Evolutionary conservation across 371 early-diverging fungal species (phyloP).

Genomic region (Batrachochytrium dendrobatidis): DNA sequence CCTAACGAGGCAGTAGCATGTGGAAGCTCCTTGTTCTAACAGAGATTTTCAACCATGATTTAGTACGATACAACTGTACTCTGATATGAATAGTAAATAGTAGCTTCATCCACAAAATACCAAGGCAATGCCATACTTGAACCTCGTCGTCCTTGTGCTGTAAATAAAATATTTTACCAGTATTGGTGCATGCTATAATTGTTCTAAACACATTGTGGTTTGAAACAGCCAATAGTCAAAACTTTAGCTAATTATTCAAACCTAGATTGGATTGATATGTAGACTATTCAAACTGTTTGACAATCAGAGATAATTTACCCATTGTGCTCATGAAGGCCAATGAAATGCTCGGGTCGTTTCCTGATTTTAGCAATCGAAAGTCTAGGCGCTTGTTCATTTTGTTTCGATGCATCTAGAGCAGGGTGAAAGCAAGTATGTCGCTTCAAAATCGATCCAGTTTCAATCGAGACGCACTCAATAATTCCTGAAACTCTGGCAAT

Average conservation of each 20-base stretch:
- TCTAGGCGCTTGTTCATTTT: constrained; percentile 31
- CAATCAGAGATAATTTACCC: constrained; percentile 35
- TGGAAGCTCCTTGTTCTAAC: constrained; percentile 12
- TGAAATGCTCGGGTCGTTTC: constrained; percentile 38
- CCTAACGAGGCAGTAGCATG: constrained; percentile 14
- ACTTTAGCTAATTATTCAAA: background rate
- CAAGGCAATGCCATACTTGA: background rate
- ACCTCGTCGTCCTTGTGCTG: background rate
- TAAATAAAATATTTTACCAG: constrained; percentile 21
- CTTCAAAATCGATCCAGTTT: constrained; percentile 39
- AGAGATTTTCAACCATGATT: no score
- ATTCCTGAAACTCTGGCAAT: constrained; percentile 60
- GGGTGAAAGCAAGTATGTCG: constrained; percentile 31
- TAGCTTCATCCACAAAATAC: background rate
- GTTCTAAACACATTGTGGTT: constrained; percentile 22
- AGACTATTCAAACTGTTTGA: constrained; percentile 16
- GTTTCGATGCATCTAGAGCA: constrained; percentile 35
- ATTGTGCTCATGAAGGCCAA: constrained; percentile 52
- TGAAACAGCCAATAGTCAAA: background rate
- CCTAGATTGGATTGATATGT: constrained; percentile 18
- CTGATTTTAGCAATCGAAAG: constrained; percentile 24
- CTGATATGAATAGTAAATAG: constrained; percentile 7
- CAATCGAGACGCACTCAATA: constrained; percentile 49
- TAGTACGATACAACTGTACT: no score
- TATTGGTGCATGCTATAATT: constrained; percentile 43